Base-by-base conservation (phyloP, 2,329 filamentous ascomycete genomes). In the Bipolaris sorokiniana region DNA sequence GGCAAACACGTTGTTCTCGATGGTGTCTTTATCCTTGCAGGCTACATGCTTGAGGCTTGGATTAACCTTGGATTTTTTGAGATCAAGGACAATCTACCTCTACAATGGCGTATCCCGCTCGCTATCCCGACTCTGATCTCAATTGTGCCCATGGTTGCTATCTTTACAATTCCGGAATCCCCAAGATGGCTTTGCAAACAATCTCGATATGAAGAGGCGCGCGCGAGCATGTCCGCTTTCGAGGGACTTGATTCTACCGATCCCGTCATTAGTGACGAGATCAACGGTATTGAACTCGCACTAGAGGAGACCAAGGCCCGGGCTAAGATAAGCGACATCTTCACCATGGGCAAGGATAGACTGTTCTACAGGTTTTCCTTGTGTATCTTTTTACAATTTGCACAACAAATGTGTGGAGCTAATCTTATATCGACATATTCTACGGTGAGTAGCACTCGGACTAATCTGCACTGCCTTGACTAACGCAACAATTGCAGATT, bases 131-230 rank as follows among this genome's bases (percentile, higher is more conserved):
- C 86, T 2, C 79, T 90, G 0, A 70, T 77, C 52, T 77, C 75
- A 0, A 60, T 90, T 3, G 47, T 85, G 0, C 79, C 90, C 0
- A 78, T 90, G 48, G 68, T 65, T 0, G 71, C 80, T 2, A 82
- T 89, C 26, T 89, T 86, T 84, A 84, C 86, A 72, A 87, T 91
- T 69, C 89, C 88, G 0, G 89, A 92, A 62, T 88, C 86, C 0
- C 89, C 88, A 0, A 80, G 88, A 1, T 90, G 86, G 84, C 80
- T 91, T 0, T 83, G 85, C 61, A 90, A 90, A 63, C 85, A 84
- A 9, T 87, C 86, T 0, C 83, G 87, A 0, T 81, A 87, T 28
- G 83, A 90, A 1, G 89, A 92, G 69, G 89, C 88, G 0, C 83
- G 83, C n/a, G 55, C 53, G 4, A 76, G 69, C 28, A 66, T 83